Percentiles rank a stretch among this genome's conserved stretches.
phyloP scores from a whole-genome alignment of 2,329 filamentous ascomycete species.

The Aaosphaeria arxii region DNA sequence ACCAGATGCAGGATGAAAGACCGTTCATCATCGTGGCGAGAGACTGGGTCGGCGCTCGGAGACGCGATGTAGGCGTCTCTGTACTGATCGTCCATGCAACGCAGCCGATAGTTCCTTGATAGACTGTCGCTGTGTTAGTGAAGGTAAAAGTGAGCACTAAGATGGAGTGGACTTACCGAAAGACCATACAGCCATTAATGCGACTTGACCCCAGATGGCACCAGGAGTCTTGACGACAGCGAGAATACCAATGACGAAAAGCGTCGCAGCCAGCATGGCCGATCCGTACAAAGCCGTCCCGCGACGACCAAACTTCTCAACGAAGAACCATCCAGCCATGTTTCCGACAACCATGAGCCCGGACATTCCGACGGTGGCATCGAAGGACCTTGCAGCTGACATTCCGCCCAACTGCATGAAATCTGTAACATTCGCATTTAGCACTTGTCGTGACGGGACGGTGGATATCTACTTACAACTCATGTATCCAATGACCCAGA shows the following conservation, averaged over 20 bases:
- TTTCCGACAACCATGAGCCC: conserved; percentile 57
- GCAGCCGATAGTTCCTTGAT: conserved; percentile 80
- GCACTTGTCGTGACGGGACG: not conserved
- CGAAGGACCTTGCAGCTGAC: conserved; percentile 32
- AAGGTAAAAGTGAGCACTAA: not conserved
- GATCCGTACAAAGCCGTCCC: conserved; percentile 69
- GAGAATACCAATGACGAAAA: conserved; percentile 55
- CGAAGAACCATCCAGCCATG: conserved; percentile 73
- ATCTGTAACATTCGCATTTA: conserved; percentile 22
- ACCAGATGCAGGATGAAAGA: conserved; percentile 19
- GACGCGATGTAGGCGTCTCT: conserved; percentile 73
- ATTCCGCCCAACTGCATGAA: conserved; percentile 44
- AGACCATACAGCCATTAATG: conserved; percentile 42
- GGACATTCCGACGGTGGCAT: conserved; percentile 50
- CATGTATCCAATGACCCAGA: conserved; percentile 29
- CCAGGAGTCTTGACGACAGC: conserved; percentile 28
- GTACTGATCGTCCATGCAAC: conserved; percentile 83
- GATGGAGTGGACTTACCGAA: conserved; percentile 7
- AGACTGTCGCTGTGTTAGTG: conserved; percentile 45
- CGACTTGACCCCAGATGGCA: conserved; percentile 48
- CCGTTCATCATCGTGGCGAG: conserved; percentile 26
- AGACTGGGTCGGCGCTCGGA: conserved; percentile 69
- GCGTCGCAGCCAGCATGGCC: conserved; percentile 61
- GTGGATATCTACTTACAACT: conserved; percentile 2
- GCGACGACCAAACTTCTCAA: conserved; percentile 71